Conservation (phyloP, 2,329 filamentous ascomycete species). For the Emergomyces pasteurianus region DNA sequence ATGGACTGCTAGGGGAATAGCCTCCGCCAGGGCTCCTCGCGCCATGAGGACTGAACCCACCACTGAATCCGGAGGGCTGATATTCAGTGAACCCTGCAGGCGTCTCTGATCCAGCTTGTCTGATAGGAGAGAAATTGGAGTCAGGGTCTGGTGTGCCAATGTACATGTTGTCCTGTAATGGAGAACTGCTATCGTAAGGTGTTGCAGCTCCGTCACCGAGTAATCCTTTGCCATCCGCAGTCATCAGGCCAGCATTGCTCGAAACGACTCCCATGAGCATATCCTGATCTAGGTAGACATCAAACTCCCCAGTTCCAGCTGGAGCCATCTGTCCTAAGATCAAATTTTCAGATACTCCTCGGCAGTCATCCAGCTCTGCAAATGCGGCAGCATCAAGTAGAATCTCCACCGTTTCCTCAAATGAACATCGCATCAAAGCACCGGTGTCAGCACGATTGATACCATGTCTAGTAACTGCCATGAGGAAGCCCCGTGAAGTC, state of each 20-base stretch:
- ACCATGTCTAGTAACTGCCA: conserved; percentile 93
- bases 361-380: conserved; percentile 93
- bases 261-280: conserved; percentile 94
- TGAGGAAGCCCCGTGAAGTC: conserved; percentile 87
- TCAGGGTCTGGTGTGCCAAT: conserved; percentile 52
- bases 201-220: conserved; percentile 73
- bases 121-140: conserved; percentile 59
- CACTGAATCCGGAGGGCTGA: conserved; percentile 52
- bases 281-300: conserved; percentile 82
- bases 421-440: conserved; percentile 97
- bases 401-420: conserved; percentile 98
- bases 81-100: conserved; percentile 51
- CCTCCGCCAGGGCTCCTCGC: conserved; percentile 51
- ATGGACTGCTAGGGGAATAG: conserved; percentile 61
- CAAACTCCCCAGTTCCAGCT: conserved; percentile 92
- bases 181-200: conserved; percentile 69
- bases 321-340: conserved; percentile 96
- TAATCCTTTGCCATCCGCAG: conserved; percentile 64
- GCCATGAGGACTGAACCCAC: conserved; percentile 56
- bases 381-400: conserved; percentile 87
- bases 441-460: conserved; percentile 98
- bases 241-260: conserved; percentile 78
- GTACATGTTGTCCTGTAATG: conserved; percentile 47
- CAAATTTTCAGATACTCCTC: conserved; percentile 96
- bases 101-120: conserved; percentile 52